A percentile compares a stretch with the other conserved stretches of the same genome.
Conservation (phyloP, 1,139 yeast genomes). For the Zygosaccharomyces sapae region DNA sequence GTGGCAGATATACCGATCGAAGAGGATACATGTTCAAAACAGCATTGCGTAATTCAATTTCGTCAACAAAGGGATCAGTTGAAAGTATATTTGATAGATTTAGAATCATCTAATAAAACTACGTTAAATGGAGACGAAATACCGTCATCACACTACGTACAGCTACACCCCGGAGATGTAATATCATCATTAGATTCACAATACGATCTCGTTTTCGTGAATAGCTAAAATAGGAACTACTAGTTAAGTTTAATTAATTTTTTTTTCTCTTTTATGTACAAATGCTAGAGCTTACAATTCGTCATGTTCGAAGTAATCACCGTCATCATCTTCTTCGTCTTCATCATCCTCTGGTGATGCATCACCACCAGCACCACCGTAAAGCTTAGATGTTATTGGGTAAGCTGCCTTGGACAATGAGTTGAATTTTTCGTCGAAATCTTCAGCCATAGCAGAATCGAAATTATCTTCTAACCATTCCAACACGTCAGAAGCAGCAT, state of each 20-base stretch:
- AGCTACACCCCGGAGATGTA: conserved; percentile 47
- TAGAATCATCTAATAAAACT: conserved; percentile 54
- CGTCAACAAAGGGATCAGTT: conserved; percentile 29
- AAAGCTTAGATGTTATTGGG: conserved; percentile 90
- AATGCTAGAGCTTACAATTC: conserved; percentile 45
- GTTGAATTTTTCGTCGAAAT: conserved; percentile 89
- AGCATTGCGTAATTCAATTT: conserved; percentile 57
- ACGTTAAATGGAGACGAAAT: conserved; percentile 44
- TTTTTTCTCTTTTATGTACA: conserved; percentile 5
- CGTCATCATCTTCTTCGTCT: conserved; percentile 60
- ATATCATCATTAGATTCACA: conserved; percentile 40
- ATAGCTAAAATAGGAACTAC: conserved; percentile 6
- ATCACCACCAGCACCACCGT: conserved; percentile 57
- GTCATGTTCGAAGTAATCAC: conserved; percentile 47
- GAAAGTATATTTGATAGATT: conserved; percentile 48
- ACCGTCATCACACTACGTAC: conserved; percentile 47
- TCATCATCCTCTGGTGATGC: conserved; percentile 49
- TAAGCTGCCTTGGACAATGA: conserved; percentile 77
- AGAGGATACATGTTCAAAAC: conserved; percentile 46
- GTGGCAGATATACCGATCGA: conserved; percentile 45
- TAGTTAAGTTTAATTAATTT: background rate
- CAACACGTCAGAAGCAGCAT: conserved; percentile 80
- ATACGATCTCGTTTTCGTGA: conserved; percentile 22
- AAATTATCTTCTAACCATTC: conserved; percentile 85
- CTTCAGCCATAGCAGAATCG: conserved; percentile 85